phyloP scores from a whole-genome alignment of 2,329 filamentous ascomycete species.

The Cryphonectria radicalis region DNA sequence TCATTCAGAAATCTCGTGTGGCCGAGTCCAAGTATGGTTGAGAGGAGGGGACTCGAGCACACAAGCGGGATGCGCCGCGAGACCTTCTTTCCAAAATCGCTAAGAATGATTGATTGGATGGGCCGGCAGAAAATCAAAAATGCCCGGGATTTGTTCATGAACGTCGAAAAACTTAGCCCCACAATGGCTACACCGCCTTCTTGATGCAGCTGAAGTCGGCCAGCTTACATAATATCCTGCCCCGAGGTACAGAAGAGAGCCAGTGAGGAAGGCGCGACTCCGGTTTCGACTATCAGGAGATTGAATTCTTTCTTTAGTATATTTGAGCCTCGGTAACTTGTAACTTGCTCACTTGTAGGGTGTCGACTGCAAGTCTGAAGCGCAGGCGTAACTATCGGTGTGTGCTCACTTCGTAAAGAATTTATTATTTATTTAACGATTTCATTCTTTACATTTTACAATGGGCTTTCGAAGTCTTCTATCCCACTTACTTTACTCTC shows the following conservation, averaged over 20 bases:
- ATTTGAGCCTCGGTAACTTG: background rate
- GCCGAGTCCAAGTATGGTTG: background rate
- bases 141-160: constrained; percentile 14
- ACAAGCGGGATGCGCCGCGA: constrained; percentile 9
- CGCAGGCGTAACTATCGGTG: background rate
- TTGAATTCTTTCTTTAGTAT: background rate
- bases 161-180: constrained; percentile 4
- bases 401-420: no score
- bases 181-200: background rate
- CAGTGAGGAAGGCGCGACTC: background rate
- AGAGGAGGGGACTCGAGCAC: background rate
- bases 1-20: constrained; percentile 23
- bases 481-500: background rate
- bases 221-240: background rate
- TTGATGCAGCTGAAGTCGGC: background rate
- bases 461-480: background rate
- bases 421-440: background rate
- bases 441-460: background rate
- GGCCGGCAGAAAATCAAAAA: constrained; percentile 17
- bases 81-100: constrained; percentile 4
- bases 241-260: background rate
- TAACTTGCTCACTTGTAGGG: background rate
- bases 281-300: background rate
- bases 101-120: constrained; percentile 1
- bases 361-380: background rate